A percentile compares a stretch with the other conserved stretches of the same genome.
Evolutionary conservation across 1,139 yeast genomes (phyloP).

Genomic region (Yamadazyma diospyri): DNA sequence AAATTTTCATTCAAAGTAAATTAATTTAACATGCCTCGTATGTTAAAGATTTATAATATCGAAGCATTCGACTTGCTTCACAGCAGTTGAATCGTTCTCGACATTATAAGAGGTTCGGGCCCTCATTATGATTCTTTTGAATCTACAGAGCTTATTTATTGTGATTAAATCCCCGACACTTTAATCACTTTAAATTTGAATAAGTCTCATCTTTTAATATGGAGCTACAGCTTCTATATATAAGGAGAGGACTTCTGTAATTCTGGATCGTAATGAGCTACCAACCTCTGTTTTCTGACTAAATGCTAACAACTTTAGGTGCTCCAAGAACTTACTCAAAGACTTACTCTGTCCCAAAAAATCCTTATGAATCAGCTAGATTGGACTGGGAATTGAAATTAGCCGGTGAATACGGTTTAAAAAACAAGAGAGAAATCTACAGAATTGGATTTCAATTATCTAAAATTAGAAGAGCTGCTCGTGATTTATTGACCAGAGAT

Average conservation of each 20-base stretch:
- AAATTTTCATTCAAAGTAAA: conserved; percentile 11
- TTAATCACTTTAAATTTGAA: conserved; percentile 47
- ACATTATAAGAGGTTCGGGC: conserved; percentile 62
- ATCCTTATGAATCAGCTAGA: conserved; percentile 99
- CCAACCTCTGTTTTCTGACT: not conserved
- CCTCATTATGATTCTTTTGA: conserved; percentile 40
- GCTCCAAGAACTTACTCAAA: conserved; percentile 99
- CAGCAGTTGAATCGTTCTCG: not conserved
- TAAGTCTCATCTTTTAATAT: conserved; percentile 10
- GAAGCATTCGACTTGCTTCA: too few relatives aligned
- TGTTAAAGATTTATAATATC: too few relatives aligned
- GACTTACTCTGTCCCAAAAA: conserved; percentile 99
- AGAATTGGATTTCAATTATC: conserved; percentile 98
- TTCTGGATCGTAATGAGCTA: conserved; percentile 4
- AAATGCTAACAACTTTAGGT: conserved; percentile 42
- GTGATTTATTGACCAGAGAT: conserved; percentile 99
- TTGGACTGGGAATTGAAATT: conserved; percentile 98
- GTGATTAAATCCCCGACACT: conserved; percentile 88
- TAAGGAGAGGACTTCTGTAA: too few relatives aligned
- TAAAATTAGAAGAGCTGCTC: conserved; percentile 99
- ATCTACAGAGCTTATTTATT: conserved; percentile 30
- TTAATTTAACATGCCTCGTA: conserved; percentile 50
- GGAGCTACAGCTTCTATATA: too few relatives aligned
- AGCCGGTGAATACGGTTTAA: conserved; percentile 99
- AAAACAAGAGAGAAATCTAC: conserved; percentile 99